Conservation (phyloP, 805 yeast genomes). For the Torulaspora gathmanii region DNA sequence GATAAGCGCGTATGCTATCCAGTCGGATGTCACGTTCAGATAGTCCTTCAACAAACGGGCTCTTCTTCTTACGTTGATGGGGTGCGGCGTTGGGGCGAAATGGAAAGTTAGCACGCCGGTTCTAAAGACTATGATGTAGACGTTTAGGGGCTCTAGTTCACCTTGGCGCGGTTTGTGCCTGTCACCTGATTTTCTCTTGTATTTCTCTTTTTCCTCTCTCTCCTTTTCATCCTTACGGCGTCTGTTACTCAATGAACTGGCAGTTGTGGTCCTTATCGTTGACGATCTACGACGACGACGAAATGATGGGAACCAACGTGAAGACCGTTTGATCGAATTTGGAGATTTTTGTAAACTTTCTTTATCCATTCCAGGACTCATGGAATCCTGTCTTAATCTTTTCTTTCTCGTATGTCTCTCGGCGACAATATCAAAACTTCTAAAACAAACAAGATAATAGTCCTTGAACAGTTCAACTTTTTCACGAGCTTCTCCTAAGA, state of each 20-base stretch:
- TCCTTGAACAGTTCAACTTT: constrained; percentile 89
- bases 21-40: constrained; percentile 84
- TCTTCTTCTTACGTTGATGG: constrained; percentile 90
- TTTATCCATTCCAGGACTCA: constrained; percentile 11
- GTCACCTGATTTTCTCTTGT: constrained; percentile 43
- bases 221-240: constrained; percentile 31
- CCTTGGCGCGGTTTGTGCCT: constrained; percentile 42
- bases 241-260: constrained; percentile 16
- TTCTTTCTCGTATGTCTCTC: constrained; percentile 56
- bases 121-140: constrained; percentile 86
- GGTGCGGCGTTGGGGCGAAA: constrained; percentile 92
- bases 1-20: constrained; percentile 94
- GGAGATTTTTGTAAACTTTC: constrained; percentile 15
- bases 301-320: constrained; percentile 19
- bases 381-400: constrained; percentile 33
- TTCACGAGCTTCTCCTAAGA: constrained; percentile 89
- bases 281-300: constrained; percentile 22
- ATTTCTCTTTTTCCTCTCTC: constrained; percentile 37
- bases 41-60: constrained; percentile 84
- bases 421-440: constrained; percentile 75
- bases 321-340: constrained; percentile 7
- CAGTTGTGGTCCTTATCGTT: constrained; percentile 21
- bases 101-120: constrained; percentile 92
- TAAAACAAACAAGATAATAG: constrained; percentile 87
- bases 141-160: constrained; percentile 82